A percentile compares a stretch with the other conserved stretches of the same genome.
These are phyloP conservation scores for Setaria viridis DNA, from an alignment of 202 grass and related monocot species.

Conservation along the genomic window DNA sequence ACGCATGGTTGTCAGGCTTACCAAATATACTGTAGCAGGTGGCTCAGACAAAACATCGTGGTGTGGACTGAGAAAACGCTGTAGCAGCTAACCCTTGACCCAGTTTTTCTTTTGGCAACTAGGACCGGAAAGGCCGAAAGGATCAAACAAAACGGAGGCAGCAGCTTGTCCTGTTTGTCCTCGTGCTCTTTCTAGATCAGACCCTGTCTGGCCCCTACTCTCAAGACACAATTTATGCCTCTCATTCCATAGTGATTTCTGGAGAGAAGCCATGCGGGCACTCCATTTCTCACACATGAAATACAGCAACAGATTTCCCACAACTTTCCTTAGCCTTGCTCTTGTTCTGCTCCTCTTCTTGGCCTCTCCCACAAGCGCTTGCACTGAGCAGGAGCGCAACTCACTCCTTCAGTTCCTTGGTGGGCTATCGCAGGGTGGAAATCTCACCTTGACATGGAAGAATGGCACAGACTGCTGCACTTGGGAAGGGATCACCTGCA, in stretches of 20 bases:
- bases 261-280: not conserved
- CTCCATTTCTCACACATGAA: not conserved
- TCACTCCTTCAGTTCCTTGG: slow-evolving; percentile 58
- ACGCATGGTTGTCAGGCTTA: too few relatives aligned
- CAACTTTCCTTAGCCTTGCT: slow-evolving; percentile 7
- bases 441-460: slow-evolving; percentile 21
- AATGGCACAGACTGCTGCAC: slow-evolving; percentile 48
- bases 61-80: not conserved
- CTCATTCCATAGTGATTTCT: not conserved
- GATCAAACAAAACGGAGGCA: slow-evolving; percentile 3
- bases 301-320: not conserved
- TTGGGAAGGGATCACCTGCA: slow-evolving; percentile 70
- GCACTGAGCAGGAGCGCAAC: slow-evolving; percentile 57
- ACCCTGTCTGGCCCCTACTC: not conserved
- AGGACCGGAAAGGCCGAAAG: not conserved
- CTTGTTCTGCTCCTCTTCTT: slow-evolving; percentile 50
- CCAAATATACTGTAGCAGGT: too few relatives aligned
- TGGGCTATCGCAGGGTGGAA: slow-evolving; percentile 28
- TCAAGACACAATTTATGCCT: not conserved
- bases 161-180: not conserved
- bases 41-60: not conserved
- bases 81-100: slow-evolving; percentile 16
- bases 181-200: slow-evolving; percentile 8
- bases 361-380: slow-evolving; percentile 32
- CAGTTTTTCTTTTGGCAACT: not conserved